Conservation (phyloP, 2,329 filamentous ascomycete genomes). For the Grosmannia clavigera region DNA sequence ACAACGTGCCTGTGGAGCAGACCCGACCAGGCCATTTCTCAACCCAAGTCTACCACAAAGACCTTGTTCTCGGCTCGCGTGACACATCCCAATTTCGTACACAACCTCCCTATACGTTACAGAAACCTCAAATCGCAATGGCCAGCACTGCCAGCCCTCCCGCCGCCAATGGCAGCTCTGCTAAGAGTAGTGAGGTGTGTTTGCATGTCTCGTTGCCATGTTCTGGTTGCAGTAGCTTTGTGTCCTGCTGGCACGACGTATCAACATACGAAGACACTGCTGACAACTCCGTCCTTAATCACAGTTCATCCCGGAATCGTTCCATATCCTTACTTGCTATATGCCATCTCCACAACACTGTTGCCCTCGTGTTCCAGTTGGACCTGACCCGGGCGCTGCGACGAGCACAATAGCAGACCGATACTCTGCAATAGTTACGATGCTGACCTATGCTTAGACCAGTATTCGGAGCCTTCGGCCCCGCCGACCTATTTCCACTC, state of each 20-base stretch:
- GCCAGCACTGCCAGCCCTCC: background rate
- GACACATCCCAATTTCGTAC: background rate
- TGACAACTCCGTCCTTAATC: background rate
- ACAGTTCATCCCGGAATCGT: background rate
- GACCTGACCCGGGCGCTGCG: background rate
- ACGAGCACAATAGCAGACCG: background rate
- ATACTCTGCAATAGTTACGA: background rate
- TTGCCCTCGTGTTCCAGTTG: background rate
- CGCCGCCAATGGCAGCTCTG: background rate
- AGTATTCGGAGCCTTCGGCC: background rate
- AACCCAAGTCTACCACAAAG: background rate
- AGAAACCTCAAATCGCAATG: background rate
- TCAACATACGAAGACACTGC: background rate
- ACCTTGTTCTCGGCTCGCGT: background rate
- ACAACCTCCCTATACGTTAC: background rate
- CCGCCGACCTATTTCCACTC: constrained; percentile 61
- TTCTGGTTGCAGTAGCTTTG: background rate
- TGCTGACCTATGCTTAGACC: background rate
- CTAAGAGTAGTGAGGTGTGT: constrained; percentile 2
- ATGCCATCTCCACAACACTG: background rate
- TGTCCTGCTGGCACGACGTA: background rate
- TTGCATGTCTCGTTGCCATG: background rate
- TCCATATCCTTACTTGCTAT: background rate
- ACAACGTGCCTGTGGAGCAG: background rate
- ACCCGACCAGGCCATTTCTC: background rate